Percentiles rank a stretch among this genome's conserved stretches.
Evolutionary conservation across 73 alveolate species (phyloP).

Genomic region (Paramecium tetraurelia): DNA sequence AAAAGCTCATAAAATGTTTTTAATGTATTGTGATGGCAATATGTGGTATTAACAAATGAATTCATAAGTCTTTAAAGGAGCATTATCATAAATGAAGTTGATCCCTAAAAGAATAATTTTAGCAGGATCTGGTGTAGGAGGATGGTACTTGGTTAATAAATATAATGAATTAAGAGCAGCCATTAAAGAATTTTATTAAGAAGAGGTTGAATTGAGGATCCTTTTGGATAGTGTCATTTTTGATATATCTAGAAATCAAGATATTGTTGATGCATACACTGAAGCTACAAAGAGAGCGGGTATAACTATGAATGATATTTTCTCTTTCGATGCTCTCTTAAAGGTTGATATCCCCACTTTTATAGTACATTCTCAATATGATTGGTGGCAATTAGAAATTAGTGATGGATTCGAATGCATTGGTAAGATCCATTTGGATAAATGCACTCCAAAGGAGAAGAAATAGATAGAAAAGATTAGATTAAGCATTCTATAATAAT

Average conservation of each 20-base stretch:
- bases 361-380: not conserved
- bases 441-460: slow-evolving; percentile 28
- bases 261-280: not conserved
- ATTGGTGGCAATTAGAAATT: slow-evolving; percentile 39
- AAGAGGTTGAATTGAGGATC: not conserved
- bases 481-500: not conserved
- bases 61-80: not conserved
- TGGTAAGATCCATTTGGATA: not conserved
- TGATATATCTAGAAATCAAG: not conserved
- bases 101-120: not conserved
- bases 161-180: not conserved
- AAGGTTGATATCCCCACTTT: not conserved
- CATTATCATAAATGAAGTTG: not conserved
- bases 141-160: not conserved
- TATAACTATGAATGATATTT: not conserved
- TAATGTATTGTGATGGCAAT: slow-evolving; percentile 37
- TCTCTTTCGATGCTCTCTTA: not conserved
- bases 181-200: not conserved
- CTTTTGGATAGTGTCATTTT: slow-evolving; percentile 14
- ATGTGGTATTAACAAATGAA: slow-evolving; percentile 1
- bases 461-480: slow-evolving; percentile 18
- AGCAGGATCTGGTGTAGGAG: slow-evolving; percentile 45
- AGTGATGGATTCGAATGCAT: slow-evolving; percentile 1
- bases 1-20: not conserved
- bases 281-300: not conserved